Evolutionary conservation across 768 basidiomycete species (phyloP).

Genomic region (Suillus americanus): DNA sequence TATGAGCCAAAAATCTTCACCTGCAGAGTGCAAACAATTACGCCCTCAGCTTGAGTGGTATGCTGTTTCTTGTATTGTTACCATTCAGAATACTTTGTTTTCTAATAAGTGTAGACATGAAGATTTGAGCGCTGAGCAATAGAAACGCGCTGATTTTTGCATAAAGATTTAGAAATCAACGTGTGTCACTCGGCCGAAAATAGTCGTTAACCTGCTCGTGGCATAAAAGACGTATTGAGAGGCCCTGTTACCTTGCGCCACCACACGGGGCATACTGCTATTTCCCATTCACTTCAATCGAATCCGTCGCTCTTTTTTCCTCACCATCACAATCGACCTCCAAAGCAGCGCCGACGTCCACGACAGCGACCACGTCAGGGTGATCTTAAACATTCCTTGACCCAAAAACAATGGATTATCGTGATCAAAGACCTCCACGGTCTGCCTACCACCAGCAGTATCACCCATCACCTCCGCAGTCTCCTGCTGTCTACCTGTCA

Average conservation of each 20-base stretch:
- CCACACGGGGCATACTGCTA: not conserved
- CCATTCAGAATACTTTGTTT: not conserved
- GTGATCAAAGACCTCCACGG: conserved; percentile 51
- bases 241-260: not conserved
- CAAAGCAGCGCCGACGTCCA: not conserved
- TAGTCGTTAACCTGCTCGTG: not conserved
- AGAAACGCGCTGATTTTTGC: not conserved
- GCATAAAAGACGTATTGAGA: conserved; percentile 4
- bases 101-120: not conserved
- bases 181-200: not conserved
- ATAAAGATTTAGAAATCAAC: not conserved
- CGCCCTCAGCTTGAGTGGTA: not conserved
- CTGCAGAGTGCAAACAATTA: not conserved
- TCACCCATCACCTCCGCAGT: conserved; percentile 40
- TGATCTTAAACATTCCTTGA: not conserved
- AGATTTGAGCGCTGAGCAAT: not conserved
- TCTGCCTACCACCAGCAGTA: conserved; percentile 47
- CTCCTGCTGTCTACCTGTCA: conserved; percentile 35
- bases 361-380: not conserved
- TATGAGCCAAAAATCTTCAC: not conserved
- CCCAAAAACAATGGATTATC: conserved; percentile 35
- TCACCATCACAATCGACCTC: not conserved
- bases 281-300: conserved; percentile 2
- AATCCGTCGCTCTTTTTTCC: conserved; percentile 13
- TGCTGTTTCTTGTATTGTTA: not conserved